These are phyloP conservation scores for Akebia trifoliata DNA, from an alignment of 164 flowering plant genomes.

Conservation along the genomic window DNA sequence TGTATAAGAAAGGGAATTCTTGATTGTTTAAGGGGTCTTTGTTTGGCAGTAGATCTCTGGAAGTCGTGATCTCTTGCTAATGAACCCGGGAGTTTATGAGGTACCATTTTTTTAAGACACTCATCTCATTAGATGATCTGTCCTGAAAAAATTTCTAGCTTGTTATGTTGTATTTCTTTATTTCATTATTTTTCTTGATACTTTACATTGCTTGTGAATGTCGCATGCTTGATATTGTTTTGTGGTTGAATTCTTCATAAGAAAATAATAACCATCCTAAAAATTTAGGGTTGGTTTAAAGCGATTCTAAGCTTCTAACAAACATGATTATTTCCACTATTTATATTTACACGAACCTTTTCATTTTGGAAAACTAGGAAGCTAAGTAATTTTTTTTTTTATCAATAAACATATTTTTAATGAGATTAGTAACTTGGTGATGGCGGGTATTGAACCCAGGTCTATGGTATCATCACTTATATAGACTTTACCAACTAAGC, in stretches of 20 bases:
- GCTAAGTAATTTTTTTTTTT: too few relatives aligned
- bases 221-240: too few relatives aligned
- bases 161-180: neutral
- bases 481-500: too few relatives aligned
- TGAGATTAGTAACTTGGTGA: too few relatives aligned
- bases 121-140: neutral
- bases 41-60: constrained; percentile 99
- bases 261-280: too few relatives aligned
- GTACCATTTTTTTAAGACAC: constrained; percentile 25
- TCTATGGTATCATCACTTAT: too few relatives aligned
- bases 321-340: too few relatives aligned
- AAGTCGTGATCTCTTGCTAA: constrained; percentile 88
- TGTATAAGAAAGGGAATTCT: constrained; percentile 95
- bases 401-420: too few relatives aligned
- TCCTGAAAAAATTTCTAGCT: neutral
- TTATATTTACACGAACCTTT: neutral
- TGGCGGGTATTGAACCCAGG: too few relatives aligned
- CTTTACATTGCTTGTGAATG: neutral
- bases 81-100: constrained; percentile 98
- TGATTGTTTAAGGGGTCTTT: constrained; percentile 91
- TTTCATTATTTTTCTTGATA: neutral
- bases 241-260: too few relatives aligned
- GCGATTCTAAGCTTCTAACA: too few relatives aligned
- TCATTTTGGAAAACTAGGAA: neutral
- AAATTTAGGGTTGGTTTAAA: too few relatives aligned